Evolutionary conservation across 2,329 filamentous ascomycete species (phyloP), one percentile per base, ranked within the genome.

Genomic region (Thelonectria blattea): DNA sequence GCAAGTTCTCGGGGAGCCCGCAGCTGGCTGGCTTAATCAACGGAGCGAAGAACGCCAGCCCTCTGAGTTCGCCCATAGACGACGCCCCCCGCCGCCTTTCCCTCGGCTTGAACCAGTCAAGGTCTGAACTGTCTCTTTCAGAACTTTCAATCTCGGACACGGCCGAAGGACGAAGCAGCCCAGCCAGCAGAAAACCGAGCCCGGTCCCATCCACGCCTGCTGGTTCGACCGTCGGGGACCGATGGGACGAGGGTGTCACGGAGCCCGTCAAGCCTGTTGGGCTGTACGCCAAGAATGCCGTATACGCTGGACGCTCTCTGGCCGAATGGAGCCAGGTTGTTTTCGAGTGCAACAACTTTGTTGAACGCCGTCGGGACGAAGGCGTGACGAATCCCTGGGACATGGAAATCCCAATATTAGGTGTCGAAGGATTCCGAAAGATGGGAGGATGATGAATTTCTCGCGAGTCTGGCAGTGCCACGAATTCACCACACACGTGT

Each of bases 261-360:
- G 73, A 75, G 34, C 79, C 84, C 1, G 65, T 77, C 34, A 77
- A 81, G 64, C 85, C 85, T 0, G 71, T 68, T 1, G 82, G 83
- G 5, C 65, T 78, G 2, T 82, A 77, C 55, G 74, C 75, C 14
- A 75, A 77, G 47, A 81, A 81, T 24, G 78, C 82, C 9, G 85
- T 85, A 50, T 90, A 94, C 73, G 80, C 85, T 3, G 91, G 91
- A 2, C 83, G 90, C 18, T 88, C 91, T 0, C 80, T 95, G 46
- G 91, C 91, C 0, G 91, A 95, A 74, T 95, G 91, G 91, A 81
- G 83, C 18, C 79, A 91, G 17, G 85, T 94, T 18, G 86, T 93
- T 15, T 85, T 85, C 57, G 91, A 95, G 73, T 92, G 88, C 78
- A 92, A 93, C 76, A 91, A 87, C 70, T 95, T 94, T 74, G 86